Evolutionary conservation across 2,329 filamentous ascomycete genomes (phyloP).

Genomic region (Fusarium sarcochroum): DNA sequence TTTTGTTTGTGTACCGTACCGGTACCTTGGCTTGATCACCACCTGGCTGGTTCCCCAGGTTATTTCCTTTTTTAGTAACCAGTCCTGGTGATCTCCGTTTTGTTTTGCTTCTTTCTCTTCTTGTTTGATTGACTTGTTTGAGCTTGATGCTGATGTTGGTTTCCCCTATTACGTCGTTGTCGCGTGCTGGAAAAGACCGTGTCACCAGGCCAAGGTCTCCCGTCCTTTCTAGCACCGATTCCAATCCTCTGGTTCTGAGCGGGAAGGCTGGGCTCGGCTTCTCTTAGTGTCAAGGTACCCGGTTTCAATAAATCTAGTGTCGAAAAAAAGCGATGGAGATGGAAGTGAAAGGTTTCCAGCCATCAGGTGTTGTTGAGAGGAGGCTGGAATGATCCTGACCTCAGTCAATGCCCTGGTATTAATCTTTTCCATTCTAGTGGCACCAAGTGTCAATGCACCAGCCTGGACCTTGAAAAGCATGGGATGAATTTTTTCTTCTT

Average conservation of each 20-base stretch:
- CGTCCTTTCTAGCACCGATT: constrained; percentile 4
- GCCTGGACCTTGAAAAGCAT: constrained; percentile 19
- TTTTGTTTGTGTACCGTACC: constrained; percentile 20
- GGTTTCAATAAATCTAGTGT: not conserved
- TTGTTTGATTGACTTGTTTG: no score
- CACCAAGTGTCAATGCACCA: constrained; percentile 14
- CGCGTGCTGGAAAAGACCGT: constrained; percentile 18
- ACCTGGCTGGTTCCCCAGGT: constrained; percentile 24
- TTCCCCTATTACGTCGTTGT: constrained; percentile 21
- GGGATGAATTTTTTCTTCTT: constrained; percentile 33
- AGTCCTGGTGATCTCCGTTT: constrained; percentile 12
- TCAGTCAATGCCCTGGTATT: not conserved
- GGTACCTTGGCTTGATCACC: constrained; percentile 27
- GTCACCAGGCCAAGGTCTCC: constrained; percentile 15
- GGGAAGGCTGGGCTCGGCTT: not conserved
- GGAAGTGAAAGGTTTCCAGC: not conserved
- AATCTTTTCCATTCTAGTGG: constrained; percentile 1
- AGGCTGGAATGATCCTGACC: constrained; percentile 7
- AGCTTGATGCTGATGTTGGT: not conserved
- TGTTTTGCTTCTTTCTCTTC: constrained; percentile 1
- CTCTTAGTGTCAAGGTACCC: not conserved
- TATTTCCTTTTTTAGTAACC: constrained; percentile 15
- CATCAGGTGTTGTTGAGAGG: constrained; percentile 8
- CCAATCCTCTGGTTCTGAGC: not conserved
- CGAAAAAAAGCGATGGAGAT: not conserved